Conservation (phyloP, 768 basidiomycete genomes). For the Lactarius sanguifluus region DNA sequence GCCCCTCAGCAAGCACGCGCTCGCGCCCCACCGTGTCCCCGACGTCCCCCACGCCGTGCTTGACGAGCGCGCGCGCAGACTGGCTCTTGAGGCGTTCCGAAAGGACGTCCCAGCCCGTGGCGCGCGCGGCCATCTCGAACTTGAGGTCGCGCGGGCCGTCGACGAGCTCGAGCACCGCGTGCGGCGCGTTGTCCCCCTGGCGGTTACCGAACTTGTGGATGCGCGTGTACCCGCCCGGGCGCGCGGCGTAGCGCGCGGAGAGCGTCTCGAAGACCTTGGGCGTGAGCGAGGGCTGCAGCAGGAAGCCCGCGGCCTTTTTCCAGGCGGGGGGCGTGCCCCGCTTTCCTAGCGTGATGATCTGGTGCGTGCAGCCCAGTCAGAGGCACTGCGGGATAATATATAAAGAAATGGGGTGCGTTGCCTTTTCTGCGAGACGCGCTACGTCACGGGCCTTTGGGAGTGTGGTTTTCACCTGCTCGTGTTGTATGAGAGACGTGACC, state of each 20-base stretch:
- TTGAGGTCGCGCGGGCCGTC: constrained; percentile 89
- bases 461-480: constrained; percentile 95
- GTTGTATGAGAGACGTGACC: constrained; percentile 90
- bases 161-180: constrained; percentile 91
- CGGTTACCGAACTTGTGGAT: constrained; percentile 91
- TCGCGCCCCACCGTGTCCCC: constrained; percentile 51
- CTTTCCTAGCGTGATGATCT: constrained; percentile 95
- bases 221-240: constrained; percentile 94
- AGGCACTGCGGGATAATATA: background rate
- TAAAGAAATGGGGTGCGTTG: constrained; percentile 31
- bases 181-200: constrained; percentile 88
- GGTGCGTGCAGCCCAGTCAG: background rate
- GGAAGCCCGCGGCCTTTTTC: constrained; percentile 71
- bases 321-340: constrained; percentile 70
- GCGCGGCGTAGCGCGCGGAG: constrained; percentile 71
- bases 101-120: constrained; percentile 81
- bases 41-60: constrained; percentile 49
- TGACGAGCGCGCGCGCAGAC: constrained; percentile 49
- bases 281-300: constrained; percentile 67
- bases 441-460: constrained; percentile 92
- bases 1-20: constrained; percentile 40
- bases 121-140: constrained; percentile 84
- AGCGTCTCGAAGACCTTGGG: constrained; percentile 85
- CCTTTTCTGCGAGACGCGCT: constrained; percentile 92
- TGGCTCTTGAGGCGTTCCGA: constrained; percentile 51